Evolutionary conservation across 2,329 filamentous ascomycete species (phyloP).

Genomic region (Colletotrichum echinochloae): DNA sequence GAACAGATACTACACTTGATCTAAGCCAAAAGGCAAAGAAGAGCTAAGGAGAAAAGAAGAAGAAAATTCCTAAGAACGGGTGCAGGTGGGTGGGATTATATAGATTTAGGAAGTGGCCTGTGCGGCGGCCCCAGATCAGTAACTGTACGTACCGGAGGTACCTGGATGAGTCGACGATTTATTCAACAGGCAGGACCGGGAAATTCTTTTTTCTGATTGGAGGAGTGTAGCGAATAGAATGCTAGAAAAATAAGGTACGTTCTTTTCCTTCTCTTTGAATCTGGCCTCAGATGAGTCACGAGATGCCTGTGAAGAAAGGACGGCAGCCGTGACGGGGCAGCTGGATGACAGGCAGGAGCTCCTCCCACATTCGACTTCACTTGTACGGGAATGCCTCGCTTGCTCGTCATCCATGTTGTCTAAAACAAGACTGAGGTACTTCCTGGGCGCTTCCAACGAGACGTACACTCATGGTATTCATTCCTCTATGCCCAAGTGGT

Average conservation of each 20-base stretch:
- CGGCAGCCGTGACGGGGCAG: neutral
- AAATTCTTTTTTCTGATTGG: neutral
- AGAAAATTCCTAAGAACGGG: slow-evolving; percentile 45
- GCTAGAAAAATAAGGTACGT: neutral
- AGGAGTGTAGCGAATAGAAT: neutral
- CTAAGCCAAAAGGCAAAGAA: slow-evolving; percentile 64
- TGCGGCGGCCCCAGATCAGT: slow-evolving; percentile 27
- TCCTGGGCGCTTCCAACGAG: neutral
- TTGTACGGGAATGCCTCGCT: neutral
- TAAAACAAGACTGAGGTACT: neutral
- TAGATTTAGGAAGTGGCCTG: slow-evolving; percentile 18
- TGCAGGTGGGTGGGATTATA: slow-evolving; percentile 1
- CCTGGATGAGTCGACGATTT: slow-evolving; percentile 12
- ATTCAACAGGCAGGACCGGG: neutral
- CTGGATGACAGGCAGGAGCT: neutral
- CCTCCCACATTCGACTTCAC: neutral
- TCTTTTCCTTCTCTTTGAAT: slow-evolving; percentile 5
- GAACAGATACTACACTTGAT: slow-evolving; percentile 86
- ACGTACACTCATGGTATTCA: neutral
- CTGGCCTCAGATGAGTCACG: slow-evolving; percentile 27
- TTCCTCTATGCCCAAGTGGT: neutral
- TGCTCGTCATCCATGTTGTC: neutral
- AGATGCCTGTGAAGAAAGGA: neutral
- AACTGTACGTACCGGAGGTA: slow-evolving; percentile 23
- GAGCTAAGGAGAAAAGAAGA: slow-evolving; percentile 45